Evolutionary conservation across 306 rosid species (phyloP).

Genomic region (Dalbergia cultrata): DNA sequence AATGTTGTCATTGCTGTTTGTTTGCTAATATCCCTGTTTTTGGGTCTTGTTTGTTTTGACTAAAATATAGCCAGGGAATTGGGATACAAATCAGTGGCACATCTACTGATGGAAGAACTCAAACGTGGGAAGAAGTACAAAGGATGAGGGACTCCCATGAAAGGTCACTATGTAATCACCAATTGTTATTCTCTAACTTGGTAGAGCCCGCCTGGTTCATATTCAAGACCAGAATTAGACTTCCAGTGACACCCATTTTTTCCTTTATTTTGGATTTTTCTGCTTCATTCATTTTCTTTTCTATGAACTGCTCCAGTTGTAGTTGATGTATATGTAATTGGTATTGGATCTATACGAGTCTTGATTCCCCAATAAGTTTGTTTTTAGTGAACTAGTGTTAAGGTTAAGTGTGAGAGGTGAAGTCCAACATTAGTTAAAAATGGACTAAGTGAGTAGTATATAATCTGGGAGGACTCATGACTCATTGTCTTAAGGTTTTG

Average conservation of each 20-base stretch:
- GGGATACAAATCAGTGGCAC: slow-evolving; percentile 82
- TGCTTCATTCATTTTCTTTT: background rate
- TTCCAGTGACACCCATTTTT: background rate
- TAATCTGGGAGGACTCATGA: too few species aligned
- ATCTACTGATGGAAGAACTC: slow-evolving; percentile 74
- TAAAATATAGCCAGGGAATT: slow-evolving; percentile 59
- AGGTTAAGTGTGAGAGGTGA: too few species aligned
- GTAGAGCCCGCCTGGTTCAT: background rate
- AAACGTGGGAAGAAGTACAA: slow-evolving; percentile 45
- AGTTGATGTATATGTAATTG: background rate
- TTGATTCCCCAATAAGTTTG: background rate
- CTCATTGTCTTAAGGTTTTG: too few species aligned
- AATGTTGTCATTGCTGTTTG: background rate
- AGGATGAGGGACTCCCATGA: slow-evolving; percentile 30
- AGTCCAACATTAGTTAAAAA: too few species aligned
- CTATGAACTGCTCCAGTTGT: slow-evolving; percentile 9
- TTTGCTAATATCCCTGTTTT: slow-evolving; percentile 2
- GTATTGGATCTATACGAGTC: background rate
- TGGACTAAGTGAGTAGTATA: too few species aligned
- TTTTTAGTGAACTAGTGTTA: too few species aligned
- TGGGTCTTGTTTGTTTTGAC: slow-evolving; percentile 14
- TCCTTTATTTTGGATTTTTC: background rate
- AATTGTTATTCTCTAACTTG: slow-evolving; percentile 2
- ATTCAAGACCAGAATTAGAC: background rate
- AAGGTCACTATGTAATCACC: slow-evolving; percentile 18